Percentiles rank a stretch among this genome's conserved stretches.
Conservation (phyloP, 495 filamentous ascomycete genomes). For the Friedmanniomyces simplex region DNA sequence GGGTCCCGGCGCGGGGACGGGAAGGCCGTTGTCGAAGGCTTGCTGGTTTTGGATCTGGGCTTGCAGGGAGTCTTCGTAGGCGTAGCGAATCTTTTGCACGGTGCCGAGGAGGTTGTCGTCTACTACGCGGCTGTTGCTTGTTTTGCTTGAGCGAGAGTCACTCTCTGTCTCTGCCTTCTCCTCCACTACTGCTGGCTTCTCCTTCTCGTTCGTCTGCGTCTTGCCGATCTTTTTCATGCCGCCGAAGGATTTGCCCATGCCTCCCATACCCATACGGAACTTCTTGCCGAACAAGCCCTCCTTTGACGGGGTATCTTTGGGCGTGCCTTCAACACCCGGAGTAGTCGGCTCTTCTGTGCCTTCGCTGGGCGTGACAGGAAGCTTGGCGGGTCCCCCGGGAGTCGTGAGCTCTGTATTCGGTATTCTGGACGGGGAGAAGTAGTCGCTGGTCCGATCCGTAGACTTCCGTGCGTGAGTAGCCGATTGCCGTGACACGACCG, state of each 20-base stretch:
- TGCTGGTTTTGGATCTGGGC: slow-evolving; percentile 12
- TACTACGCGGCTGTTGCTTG: slow-evolving; percentile 58
- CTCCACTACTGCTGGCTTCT: slow-evolving; percentile 62
- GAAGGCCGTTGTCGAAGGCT: slow-evolving; percentile 17
- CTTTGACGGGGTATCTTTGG: slow-evolving; percentile 59
- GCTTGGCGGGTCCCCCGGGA: slow-evolving; percentile 26
- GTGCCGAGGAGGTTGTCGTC: slow-evolving; percentile 76
- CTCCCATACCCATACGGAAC: slow-evolving; percentile 67
- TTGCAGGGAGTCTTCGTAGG: slow-evolving; percentile 63
- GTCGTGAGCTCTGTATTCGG: slow-evolving; percentile 4
- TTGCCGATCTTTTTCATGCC: slow-evolving; percentile 71
- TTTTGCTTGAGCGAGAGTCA: slow-evolving; percentile 46
- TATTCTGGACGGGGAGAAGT: slow-evolving; percentile 45
- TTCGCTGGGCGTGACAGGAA: slow-evolving; percentile 40
- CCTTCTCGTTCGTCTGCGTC: slow-evolving; percentile 52
- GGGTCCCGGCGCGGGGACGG: slow-evolving; percentile 28
- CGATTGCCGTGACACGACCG: slow-evolving; percentile 36
- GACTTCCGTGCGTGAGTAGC: slow-evolving; percentile 32
- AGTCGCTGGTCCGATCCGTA: slow-evolving; percentile 47
- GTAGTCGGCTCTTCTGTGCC: slow-evolving; percentile 37
- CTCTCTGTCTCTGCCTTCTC: slow-evolving; percentile 63
- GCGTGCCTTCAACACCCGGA: slow-evolving; percentile 49
- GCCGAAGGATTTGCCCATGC: slow-evolving; percentile 67
- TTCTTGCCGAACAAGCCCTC: slow-evolving; percentile 73
- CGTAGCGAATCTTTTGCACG: slow-evolving; percentile 63